These are phyloP conservation scores for Rhizophora mangle DNA, from an alignment of 345 rosid genomes.

Conservation along the genomic window DNA sequence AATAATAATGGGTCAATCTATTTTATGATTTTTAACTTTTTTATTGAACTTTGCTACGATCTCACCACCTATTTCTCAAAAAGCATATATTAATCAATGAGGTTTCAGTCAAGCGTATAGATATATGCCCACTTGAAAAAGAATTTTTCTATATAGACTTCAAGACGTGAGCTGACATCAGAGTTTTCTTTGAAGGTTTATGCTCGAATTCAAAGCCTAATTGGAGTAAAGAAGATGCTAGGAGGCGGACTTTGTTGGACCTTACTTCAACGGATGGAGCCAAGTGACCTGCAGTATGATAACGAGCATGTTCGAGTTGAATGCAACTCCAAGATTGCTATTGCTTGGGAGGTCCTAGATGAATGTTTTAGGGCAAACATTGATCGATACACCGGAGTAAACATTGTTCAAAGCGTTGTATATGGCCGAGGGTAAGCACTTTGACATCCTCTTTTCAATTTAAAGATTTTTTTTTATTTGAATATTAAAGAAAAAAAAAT, in stretches of 20 bases:
- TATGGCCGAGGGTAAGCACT: slow-evolving; percentile 1
- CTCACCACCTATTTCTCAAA: no score
- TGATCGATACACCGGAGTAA: slow-evolving; percentile 1
- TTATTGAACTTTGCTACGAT: no score
- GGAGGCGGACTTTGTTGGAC: slow-evolving; percentile 16
- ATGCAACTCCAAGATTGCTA: slow-evolving; percentile 10
- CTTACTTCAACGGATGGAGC: slow-evolving; percentile 6
- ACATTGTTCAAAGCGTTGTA: neutral
- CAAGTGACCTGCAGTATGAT: neutral
- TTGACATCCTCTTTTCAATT: neutral
- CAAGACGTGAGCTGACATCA: no score
- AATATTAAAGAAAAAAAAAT: no score
- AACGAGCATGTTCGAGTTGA: neutral
- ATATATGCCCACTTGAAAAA: no score
- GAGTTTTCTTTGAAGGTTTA: no score
- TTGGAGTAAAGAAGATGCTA: slow-evolving; percentile 6
- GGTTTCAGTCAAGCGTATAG: no score
- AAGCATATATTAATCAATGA: no score
- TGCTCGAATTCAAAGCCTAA: neutral
- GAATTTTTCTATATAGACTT: no score
- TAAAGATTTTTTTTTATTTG: no score
- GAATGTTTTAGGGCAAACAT: slow-evolving; percentile 11
- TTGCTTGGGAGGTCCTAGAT: slow-evolving; percentile 17
- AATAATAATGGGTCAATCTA: no score
- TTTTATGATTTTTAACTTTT: no score